Conservation (phyloP, 2,329 filamentous ascomycete genomes). For the Ceratocystiopsis minuta region DNA sequence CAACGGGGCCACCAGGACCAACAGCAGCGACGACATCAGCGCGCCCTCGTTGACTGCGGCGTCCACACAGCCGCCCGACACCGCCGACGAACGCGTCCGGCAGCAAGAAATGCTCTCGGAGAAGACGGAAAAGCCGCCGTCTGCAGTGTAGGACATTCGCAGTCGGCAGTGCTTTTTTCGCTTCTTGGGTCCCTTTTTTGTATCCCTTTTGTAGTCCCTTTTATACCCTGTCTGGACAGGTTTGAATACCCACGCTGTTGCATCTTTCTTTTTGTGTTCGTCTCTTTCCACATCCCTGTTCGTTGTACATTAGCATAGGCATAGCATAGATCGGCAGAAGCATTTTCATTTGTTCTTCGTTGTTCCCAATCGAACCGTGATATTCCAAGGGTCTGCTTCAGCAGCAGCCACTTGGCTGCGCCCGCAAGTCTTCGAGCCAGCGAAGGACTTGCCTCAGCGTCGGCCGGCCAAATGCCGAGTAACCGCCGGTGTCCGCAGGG, state of each 20-base stretch:
- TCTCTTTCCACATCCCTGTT: background rate
- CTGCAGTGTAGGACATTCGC: background rate
- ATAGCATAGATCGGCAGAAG: no score
- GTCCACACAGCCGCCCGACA: background rate
- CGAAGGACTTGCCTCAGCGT: conserved; percentile 1
- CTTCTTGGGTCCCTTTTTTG: background rate
- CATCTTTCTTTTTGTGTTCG: background rate
- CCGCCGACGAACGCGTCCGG: background rate
- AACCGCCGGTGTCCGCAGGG: background rate
- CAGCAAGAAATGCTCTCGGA: background rate
- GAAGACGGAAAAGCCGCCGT: background rate
- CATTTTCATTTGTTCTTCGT: no score
- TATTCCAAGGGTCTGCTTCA: background rate
- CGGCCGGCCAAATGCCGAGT: conserved; percentile 2
- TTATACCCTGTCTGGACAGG: background rate
- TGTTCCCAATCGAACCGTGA: no score
- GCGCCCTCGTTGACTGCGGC: background rate
- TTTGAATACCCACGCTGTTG: background rate
- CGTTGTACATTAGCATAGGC: no score
- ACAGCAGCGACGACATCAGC: background rate
- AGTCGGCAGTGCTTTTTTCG: background rate
- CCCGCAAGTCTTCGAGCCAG: background rate
- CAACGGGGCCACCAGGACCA: background rate
- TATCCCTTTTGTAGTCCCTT: background rate
- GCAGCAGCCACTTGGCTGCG: background rate